Evolutionary conservation across 345 rosid genomes (phyloP), one percentile per base, ranked within the genome.

Genomic region (Eucalyptus guilfoylei): DNA sequence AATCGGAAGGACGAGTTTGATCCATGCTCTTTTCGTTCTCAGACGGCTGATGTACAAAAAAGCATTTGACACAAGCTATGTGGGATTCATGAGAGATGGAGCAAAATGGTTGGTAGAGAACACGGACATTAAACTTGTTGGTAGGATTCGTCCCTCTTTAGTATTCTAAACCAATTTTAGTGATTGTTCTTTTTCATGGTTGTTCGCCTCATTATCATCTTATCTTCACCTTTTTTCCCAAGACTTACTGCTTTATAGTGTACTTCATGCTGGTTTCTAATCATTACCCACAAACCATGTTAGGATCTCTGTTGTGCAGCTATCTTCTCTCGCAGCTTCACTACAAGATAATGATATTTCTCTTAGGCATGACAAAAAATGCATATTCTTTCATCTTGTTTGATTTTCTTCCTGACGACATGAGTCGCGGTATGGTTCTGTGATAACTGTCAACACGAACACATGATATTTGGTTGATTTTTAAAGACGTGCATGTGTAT

Each of bases 81-180:
- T 94, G 23, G 99, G 98, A 40, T 97, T 97, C 89, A 95, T 92
- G 93, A 92, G 87, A 87, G 99, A 97, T 50, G 99, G 97, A 11
- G 98, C 98, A 10, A 94, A 94, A 49, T 97, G 99, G 98, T 93
- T 97, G 95, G 96, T 95, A 40, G 97, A 96, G 55, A 95, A 96
- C 89, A 96, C 99, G 6, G 97, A 96, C 92, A 93, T 97, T 93
- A 97, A 96, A 91, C 93, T 97, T 80, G 93, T 97, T 13, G 99
- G 98, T 97, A 91, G 89, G 93, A 40, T 14, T 85, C 14, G 10
- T 64, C 67, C 49, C 15, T 28, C 23, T 87, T 26, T 62, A 54
- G 5, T 40, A 34, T 49, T 32, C n/a, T 40, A 32, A 32, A 30
- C 24, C 45, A 11, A 37, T 76, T 76, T 11, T 21, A 21, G 45